Evolutionary conservation across 192 early-diverging fungal species (phyloP).

Genomic region (Coemansia sp.): DNA sequence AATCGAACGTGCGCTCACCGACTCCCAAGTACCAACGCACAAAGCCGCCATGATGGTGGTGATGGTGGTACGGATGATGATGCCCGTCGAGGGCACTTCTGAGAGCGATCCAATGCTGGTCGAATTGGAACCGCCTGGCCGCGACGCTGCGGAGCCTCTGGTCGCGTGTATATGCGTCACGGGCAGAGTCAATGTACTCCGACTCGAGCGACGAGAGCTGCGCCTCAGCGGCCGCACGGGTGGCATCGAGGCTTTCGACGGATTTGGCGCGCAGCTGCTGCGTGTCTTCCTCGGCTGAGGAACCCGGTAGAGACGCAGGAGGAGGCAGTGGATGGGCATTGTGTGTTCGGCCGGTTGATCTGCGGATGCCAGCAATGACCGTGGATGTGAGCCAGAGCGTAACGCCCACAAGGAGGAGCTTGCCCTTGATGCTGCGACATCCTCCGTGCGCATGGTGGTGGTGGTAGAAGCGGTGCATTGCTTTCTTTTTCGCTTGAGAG

Average conservation of each 20-base stretch:
- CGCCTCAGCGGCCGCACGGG: constrained; percentile 5
- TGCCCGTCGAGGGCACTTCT: background rate
- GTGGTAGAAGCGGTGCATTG: constrained; percentile 8
- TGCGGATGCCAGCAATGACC: constrained; percentile 33
- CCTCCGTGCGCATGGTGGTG: constrained; percentile 3
- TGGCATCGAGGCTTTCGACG: background rate
- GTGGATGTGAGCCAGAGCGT: constrained; percentile 46
- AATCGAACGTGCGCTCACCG: constrained; percentile 47
- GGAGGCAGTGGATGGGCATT: constrained; percentile 6
- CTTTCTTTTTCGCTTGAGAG: background rate
- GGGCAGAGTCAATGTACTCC: constrained; percentile 19
- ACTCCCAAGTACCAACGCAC: constrained; percentile 38
- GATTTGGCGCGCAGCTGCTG: background rate
- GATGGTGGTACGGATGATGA: background rate
- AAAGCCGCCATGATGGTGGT: constrained; percentile 15
- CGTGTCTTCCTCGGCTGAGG: background rate
- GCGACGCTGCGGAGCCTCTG: constrained; percentile 14
- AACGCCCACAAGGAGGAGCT: constrained; percentile 31
- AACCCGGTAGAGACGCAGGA: background rate
- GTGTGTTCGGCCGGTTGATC: constrained; percentile 35
- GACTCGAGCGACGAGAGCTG: constrained; percentile 21
- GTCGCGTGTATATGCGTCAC: constrained; percentile 11
- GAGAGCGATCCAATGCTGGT: constrained; percentile 2
- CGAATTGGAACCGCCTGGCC: background rate
- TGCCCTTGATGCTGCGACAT: constrained; percentile 12